phyloP scores from a whole-genome alignment of 2,329 filamentous ascomycete genomes.

The Epichloe gansuensis region DNA sequence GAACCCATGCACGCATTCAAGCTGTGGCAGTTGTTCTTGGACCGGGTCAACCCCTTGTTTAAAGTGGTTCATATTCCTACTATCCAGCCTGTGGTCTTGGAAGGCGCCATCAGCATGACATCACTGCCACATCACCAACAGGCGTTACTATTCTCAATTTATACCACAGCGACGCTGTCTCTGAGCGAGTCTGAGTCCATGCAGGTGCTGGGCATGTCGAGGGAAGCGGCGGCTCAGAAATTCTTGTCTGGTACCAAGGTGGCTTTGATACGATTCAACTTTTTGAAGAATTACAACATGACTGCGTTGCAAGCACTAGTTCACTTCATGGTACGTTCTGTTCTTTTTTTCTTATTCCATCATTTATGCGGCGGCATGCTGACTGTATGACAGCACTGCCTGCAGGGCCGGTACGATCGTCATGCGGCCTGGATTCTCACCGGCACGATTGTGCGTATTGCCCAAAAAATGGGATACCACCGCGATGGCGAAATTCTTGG shows the following conservation, averaged over 20 bases:
- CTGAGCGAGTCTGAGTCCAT: conserved; percentile 42
- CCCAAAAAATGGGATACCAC: conserved; percentile 55
- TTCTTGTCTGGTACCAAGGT: conserved; percentile 40
- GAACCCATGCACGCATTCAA: conserved; percentile 52
- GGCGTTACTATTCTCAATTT: conserved; percentile 52
- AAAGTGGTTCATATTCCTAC: conserved; percentile 63
- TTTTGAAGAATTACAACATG: conserved; percentile 46
- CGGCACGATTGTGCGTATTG: conserved; percentile 48
- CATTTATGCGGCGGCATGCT: background rate
- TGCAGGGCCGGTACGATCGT: conserved; percentile 44
- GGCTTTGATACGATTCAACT: conserved; percentile 38
- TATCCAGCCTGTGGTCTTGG: conserved; percentile 50
- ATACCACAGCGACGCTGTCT: conserved; percentile 45
- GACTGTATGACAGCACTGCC: conserved; percentile 30
- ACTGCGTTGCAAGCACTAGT: conserved; percentile 45
- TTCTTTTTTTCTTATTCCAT: background rate
- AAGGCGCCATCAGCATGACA: conserved; percentile 44
- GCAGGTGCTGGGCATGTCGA: conserved; percentile 35
- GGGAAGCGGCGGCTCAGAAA: conserved; percentile 35
- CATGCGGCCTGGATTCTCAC: conserved; percentile 49
- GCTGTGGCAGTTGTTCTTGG: conserved; percentile 63
- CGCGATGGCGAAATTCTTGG: conserved; percentile 44
- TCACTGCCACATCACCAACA: conserved; percentile 45
- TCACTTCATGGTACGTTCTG: conserved; percentile 38
- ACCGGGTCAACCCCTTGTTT: conserved; percentile 61